Base-by-base conservation (phyloP, 176 grass and related monocot genomes). In the Chloris gayana region DNA sequence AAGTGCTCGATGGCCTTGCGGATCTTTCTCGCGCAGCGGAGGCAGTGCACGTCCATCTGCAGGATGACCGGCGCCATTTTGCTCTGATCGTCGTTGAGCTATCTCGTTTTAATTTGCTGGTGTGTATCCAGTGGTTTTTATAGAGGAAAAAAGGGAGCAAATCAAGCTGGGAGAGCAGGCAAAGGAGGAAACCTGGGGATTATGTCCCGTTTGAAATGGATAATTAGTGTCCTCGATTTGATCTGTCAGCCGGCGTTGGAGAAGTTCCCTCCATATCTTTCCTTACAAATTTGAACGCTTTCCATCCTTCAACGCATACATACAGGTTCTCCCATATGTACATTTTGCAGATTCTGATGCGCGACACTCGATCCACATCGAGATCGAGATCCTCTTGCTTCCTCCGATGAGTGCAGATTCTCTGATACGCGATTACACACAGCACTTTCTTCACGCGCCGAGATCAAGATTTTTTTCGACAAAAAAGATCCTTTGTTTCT, bases 21-120 rank as follows among this genome's bases (percentile, higher is more conserved):
- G 60, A 78, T 78, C 75, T 45, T 78, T 39, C 29, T 30, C 26
- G 75, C 75, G 75, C 75, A 77, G 10, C 75, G 39, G 39, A 21
- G 18, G 75, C 75, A 77, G 75, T 77, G 75, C 26, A 77, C 75
- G 5, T 47, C 10, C 41, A 22, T 78, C 2, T 14, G 17, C 11
- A 78, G 75, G 60, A 78, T 49, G 10, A 78, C 41, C 5, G 75
- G 75, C 18, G 75, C 75, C 60, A 78, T 76, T 56, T 1, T 17
- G 46, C 3, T 49, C 46, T 14, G 46, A 49, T 49, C 46, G 46
- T 49, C 46, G 46, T 49, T 49, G 46, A 5, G 46, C 4, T 35
- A n/a, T 35, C 5, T 35, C 2, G 5, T 35, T 35, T 5, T 49
- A 0, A 17, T 49, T 49, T 49, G 45, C 4, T 49, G 46, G 47